These are phyloP conservation scores for Ephemerocybe angulata DNA, from an alignment of 768 basidiomycete genomes.

Conservation along the genomic window DNA sequence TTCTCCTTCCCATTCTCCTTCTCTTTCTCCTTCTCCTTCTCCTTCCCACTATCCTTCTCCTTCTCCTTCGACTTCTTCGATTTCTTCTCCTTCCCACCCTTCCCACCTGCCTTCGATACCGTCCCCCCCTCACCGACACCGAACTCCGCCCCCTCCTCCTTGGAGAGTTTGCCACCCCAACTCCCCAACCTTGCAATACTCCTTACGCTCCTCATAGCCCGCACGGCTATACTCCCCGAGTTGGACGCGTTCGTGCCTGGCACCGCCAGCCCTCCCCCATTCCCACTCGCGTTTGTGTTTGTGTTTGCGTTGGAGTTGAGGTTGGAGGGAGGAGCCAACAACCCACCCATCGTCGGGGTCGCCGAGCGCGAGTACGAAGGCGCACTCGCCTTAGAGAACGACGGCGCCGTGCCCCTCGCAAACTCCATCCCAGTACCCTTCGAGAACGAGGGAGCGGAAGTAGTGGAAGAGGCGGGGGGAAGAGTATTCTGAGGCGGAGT, in stretches of 20 bases:
- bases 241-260: constrained; percentile 9
- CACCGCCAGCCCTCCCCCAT: too few relatives aligned
- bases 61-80: constrained; percentile 18
- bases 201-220: constrained; percentile 74
- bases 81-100: constrained; percentile 36
- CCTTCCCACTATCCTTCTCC: constrained; percentile 22
- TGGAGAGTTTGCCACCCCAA: constrained; percentile 43
- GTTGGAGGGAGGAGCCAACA: constrained; percentile 33
- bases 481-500: not conserved
- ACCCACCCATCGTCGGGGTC: constrained; percentile 31
- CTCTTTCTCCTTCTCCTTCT: constrained; percentile 20
- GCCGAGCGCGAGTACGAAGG: constrained; percentile 34
- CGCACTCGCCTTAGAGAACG: constrained; percentile 11
- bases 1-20: constrained; percentile 28
- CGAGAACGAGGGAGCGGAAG: too few relatives aligned
- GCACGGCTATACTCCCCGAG: constrained; percentile 66
- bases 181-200: constrained; percentile 69
- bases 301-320: constrained; percentile 10
- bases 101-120: constrained; percentile 29
- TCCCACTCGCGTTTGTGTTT: too few relatives aligned
- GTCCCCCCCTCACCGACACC: constrained; percentile 26
- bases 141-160: constrained; percentile 21
- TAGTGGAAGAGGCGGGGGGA: too few relatives aligned
- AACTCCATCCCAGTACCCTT: too few relatives aligned
- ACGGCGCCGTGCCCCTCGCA: constrained; percentile 11